Conservation (phyloP, 345 rosid genomes). For the Punica granatum region DNA sequence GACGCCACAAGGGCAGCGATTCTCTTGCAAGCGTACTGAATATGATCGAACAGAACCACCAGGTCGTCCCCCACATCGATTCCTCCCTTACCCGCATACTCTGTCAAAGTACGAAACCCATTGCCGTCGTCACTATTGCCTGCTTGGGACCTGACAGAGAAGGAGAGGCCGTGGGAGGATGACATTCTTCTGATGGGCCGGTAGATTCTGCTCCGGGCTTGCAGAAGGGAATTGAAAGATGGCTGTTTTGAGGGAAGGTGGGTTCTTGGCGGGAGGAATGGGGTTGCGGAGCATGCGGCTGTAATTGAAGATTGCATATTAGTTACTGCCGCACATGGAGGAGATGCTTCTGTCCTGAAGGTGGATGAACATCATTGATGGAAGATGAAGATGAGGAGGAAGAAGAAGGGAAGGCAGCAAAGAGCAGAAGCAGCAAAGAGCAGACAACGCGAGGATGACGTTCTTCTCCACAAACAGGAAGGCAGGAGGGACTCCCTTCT, state of each 20-base stretch:
- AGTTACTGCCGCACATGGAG: background rate
- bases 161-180: slow-evolving; percentile 33
- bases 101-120: slow-evolving; percentile 36
- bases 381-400: background rate
- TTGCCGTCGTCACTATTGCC: slow-evolving; percentile 11
- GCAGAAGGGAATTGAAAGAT: background rate
- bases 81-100: slow-evolving; percentile 52
- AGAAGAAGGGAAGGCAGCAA: background rate
- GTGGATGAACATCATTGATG: background rate
- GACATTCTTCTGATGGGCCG: slow-evolving; percentile 31
- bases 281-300: slow-evolving; percentile 18
- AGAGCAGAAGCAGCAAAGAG: background rate
- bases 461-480: too few relatives aligned
- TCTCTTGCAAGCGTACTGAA: slow-evolving; percentile 90
- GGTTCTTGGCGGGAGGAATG: slow-evolving; percentile 20
- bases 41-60: slow-evolving; percentile 57
- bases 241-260: slow-evolving; percentile 21
- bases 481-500: too few relatives aligned
- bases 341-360: background rate
- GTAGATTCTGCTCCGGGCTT: slow-evolving; percentile 1
- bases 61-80: slow-evolving; percentile 56
- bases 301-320: slow-evolving; percentile 26
- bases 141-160: slow-evolving; percentile 31
- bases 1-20: slow-evolving; percentile 86
- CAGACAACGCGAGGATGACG: background rate